Evolutionary conservation across 805 yeast genomes (phyloP), one percentile per base, ranked within the genome.

Genomic region (Tetrapisispora phaffii): DNA sequence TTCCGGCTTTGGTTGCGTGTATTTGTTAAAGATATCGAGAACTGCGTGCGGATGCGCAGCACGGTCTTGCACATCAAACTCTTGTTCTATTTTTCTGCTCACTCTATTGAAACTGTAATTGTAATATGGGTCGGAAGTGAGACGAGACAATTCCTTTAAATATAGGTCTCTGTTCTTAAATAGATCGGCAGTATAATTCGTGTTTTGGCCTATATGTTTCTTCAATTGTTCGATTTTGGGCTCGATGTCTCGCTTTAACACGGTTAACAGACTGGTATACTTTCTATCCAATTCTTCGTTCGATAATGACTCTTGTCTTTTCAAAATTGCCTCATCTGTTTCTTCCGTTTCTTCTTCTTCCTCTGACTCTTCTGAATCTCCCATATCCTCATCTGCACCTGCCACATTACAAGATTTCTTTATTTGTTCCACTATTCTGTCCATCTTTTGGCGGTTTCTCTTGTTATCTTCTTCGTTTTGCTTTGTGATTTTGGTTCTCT

Each of bases 401-500:
- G 49, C 45, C 3, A 35, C 42, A 15, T 32, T 21, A 12, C 50
- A 46, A 29, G 54, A 53, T 37, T 49, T 51, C 28, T 52, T 53
- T 7, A 60, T 58, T 36, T 53, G 54, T 13, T 59, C 63, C 31
- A 62, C 59, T 10, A 57, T 48, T 34, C 48, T 52, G 52, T 49
- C 50, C 56, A 62, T 49, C 26, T 58, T 58, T 22, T 47, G 50
- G 41, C 49, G 52, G 39, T 54, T 50, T 15, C 58, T 56, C 39
- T 43, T 56, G 41, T 48, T 53, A 42, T 62, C 66, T 36, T 58
- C 60, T 42, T 52, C 47, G 7, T 44, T 44, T 34, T 76, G 76
- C 47, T 69, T 66, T 39, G 69, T 70, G 28, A 78, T 67, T 39
- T 74, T 73, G 34, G 71, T 71, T 44, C 70, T 68, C 48, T 80